Base-by-base conservation (phyloP, 2,329 filamentous ascomycete species). In the Colletotrichum simmondsii region DNA sequence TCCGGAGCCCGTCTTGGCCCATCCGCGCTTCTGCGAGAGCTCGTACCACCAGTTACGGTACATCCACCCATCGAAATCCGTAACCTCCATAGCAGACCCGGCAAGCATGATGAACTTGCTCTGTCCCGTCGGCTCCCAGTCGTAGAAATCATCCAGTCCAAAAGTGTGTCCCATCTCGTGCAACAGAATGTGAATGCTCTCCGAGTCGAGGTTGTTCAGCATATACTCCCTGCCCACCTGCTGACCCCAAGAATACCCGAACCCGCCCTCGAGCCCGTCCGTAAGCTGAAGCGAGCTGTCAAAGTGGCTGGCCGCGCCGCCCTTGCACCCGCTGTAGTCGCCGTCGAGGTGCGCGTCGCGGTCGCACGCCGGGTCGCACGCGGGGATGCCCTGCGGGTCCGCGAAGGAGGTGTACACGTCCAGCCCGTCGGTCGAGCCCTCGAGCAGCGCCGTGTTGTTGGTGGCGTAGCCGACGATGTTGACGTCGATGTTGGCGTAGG, bases 31-130 rank as follows among this genome's bases (percentile, higher is more conserved):
- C 1, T 77, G 75, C 26, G 79, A 79, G 42, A 81, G 75, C 72
- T 81, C 76, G 35, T 81, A 78, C 84, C 84, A 87, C 84, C 84
- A 87, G 76, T 87, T 84, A 0, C 85, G 77, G 56, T 83, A 76
- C 85, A 87, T 87, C 85, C 85, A 87, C 26, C 82, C 83, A 62
- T 87, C 85, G 64, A 87, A 87, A 49, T 87, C 84, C 1, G 85
- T 87, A 24, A 87, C 80, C 46, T 80, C 73, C 32, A 75, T 78
- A 0, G 85, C 78, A 46, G 81, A 82, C 6, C 85, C 85, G 59
- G 85, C 84, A 56, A 82, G 76, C 85, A 87, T 86, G 74, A 86
- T 80, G 77, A 86, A 87, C 75, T 79, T 83, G 12, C 76, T 76
- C 32, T 83, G 74, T 14, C 84, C 84, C 7, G 79, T 79, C 0